These are phyloP conservation scores for Phytophthora nicotianae DNA, from an alignment of 352 stramenopile species.

Conservation along the genomic window DNA sequence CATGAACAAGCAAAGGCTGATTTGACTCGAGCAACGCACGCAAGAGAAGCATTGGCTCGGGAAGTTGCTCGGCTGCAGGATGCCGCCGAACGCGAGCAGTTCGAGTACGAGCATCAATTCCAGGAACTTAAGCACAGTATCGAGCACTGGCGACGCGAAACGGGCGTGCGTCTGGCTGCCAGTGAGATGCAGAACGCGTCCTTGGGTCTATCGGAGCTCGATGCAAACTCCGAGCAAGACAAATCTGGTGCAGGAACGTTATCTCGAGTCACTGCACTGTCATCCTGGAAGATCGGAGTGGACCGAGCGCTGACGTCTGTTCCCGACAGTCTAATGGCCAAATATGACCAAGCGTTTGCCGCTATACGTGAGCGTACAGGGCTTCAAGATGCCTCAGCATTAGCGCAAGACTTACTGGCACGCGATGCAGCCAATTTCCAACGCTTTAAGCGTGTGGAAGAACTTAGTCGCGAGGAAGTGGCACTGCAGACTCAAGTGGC, in stretches of 20 bases:
- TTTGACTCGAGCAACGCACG: constrained; percentile 46
- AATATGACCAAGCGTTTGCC: constrained; percentile 70
- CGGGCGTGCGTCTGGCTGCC: constrained; percentile 19
- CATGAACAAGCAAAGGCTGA: constrained; percentile 56
- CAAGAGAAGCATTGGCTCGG: constrained; percentile 47
- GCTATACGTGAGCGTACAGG: constrained; percentile 64
- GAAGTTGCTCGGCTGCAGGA: constrained; percentile 61
- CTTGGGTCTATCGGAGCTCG: constrained; percentile 14
- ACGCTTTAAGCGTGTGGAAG: constrained; percentile 78
- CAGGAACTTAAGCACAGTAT: constrained; percentile 62
- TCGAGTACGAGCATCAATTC: constrained; percentile 68
- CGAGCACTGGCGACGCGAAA: constrained; percentile 50
- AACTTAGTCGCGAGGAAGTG: constrained; percentile 64
- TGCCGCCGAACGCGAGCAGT: constrained; percentile 56
- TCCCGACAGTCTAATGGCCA: constrained; percentile 51
- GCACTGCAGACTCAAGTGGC: constrained; percentile 57
- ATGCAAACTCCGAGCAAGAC: constrained; percentile 18
- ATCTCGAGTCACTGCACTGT: constrained; percentile 58
- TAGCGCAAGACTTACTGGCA: constrained; percentile 55
- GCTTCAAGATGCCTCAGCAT: constrained; percentile 50
- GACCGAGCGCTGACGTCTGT: constrained; percentile 59
- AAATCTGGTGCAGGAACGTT: constrained; percentile 40
- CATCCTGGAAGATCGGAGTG: constrained; percentile 78
- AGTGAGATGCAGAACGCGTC: constrained; percentile 15
- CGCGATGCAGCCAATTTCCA: constrained; percentile 84